Percentiles rank a stretch among this genome's conserved stretches.
Conservation (phyloP, 1,284 basidiomycete genomes). For the Ceratobasidium sp. region DNA sequence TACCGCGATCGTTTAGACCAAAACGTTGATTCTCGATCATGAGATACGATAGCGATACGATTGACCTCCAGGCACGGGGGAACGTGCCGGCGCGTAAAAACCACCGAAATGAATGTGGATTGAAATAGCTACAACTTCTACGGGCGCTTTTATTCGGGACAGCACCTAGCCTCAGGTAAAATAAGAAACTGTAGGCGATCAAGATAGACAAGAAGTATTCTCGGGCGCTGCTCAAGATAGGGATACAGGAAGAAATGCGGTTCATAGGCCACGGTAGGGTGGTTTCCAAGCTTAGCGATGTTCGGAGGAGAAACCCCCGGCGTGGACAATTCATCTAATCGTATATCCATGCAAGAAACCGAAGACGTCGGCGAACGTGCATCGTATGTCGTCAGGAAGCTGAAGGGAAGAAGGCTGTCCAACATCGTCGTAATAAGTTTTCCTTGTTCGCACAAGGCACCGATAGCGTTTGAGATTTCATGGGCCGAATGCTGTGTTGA, state of each 20-base stretch:
- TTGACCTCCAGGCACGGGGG: not conserved
- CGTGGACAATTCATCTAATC: constrained; percentile 15
- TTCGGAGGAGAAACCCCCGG: constrained; percentile 31
- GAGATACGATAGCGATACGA: too few relatives aligned
- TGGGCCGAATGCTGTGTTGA: constrained; percentile 32
- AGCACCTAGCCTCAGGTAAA: not conserved
- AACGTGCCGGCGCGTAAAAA: not conserved
- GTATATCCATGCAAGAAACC: constrained; percentile 2
- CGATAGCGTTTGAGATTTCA: constrained; percentile 14
- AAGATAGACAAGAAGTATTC: not conserved
- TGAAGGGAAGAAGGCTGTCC: not conserved
- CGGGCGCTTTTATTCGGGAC: not conserved
- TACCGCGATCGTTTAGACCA: not conserved
- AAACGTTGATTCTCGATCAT: not conserved
- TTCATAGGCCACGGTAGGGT: constrained; percentile 15
- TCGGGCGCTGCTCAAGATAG: not conserved
- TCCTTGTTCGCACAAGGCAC: constrained; percentile 16
- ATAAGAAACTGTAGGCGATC: not conserved
- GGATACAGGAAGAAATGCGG: not conserved
- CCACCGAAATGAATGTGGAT: not conserved
- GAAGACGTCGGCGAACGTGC: not conserved
- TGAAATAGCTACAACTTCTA: not conserved
- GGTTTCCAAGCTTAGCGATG: constrained; percentile 3
- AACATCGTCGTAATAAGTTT: not conserved
- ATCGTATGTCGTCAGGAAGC: not conserved